Evolutionary conservation across 2,329 filamentous ascomycete genomes (phyloP).

Genomic region (Fusarium sp.): DNA sequence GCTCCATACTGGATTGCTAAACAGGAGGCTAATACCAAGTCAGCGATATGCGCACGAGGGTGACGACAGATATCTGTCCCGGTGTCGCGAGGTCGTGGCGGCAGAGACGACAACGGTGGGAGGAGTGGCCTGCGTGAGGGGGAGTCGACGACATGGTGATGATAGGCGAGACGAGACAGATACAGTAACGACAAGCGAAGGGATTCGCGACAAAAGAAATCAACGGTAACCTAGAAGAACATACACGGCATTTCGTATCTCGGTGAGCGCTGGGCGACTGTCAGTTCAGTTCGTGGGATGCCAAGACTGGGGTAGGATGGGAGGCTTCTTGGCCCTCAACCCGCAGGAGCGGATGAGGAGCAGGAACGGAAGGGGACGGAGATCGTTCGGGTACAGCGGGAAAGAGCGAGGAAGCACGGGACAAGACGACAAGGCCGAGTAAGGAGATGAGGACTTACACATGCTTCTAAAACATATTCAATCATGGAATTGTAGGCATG

Average conservation of each 20-base stretch:
- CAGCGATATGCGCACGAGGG: conserved; percentile 27
- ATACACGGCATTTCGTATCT: conserved; percentile 65
- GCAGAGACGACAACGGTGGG: conserved; percentile 1
- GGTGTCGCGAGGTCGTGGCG: not conserved
- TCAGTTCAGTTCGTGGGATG: conserved; percentile 53
- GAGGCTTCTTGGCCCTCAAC: conserved; percentile 42
- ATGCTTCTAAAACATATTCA: conserved; percentile 57
- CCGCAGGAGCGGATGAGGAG: conserved; percentile 31
- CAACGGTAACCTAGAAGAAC: conserved; percentile 37
- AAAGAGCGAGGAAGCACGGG: conserved; percentile 9
- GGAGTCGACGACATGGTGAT: conserved; percentile 8
- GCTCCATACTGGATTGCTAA: conserved; percentile 69
- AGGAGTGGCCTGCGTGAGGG: conserved; percentile 10
- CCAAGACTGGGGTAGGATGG: conserved; percentile 49
- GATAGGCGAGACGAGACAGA: conserved; percentile 5
- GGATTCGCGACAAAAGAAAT: conserved; percentile 23
- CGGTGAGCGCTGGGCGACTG: conserved; percentile 57
- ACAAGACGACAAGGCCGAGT: conserved; percentile 7
- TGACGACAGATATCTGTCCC: conserved; percentile 5
- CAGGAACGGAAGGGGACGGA: conserved; percentile 25
- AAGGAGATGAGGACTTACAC: conserved; percentile 50
- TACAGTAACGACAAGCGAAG: conserved; percentile 11
- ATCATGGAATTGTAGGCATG: conserved; percentile 49
- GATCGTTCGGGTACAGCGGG: conserved; percentile 15
- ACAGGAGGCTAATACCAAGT: conserved; percentile 61